Percentiles rank a stretch among this genome's conserved stretches.
Conservation (phyloP, 208 protist species). For the Leishmania amazonensis region DNA sequence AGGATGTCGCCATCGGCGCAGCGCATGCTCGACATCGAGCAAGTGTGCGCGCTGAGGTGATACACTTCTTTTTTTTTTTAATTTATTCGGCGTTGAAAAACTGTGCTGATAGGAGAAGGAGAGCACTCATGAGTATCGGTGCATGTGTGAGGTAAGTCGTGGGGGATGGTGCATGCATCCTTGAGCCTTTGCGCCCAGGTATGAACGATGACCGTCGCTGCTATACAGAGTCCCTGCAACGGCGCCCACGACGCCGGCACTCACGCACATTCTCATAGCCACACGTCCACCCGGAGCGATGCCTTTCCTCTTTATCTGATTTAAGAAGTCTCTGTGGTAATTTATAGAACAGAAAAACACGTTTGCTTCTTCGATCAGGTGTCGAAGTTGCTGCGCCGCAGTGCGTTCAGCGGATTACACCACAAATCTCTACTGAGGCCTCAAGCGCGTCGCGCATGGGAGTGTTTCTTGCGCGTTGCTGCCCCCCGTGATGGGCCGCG, state of each 20-base stretch:
- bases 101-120: slow-evolving; percentile 1
- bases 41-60: neutral
- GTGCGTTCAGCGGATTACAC: neutral
- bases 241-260: neutral
- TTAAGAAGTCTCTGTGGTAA: slow-evolving; percentile 6
- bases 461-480: neutral
- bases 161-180: neutral
- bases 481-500: neutral
- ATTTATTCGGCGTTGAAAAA: neutral
- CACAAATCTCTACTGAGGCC: neutral
- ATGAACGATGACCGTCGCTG: neutral
- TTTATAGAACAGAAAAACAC: slow-evolving; percentile 12
- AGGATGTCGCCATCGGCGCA: neutral
- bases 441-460: neutral
- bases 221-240: neutral
- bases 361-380: neutral
- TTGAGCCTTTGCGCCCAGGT: neutral
- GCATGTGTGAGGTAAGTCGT: neutral
- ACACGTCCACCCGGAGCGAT: neutral
- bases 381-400: neutral
- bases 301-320: neutral
- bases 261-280: neutral
- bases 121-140: neutral
- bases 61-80: neutral
- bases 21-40: neutral